Percentiles rank a stretch among this genome's conserved stretches.
These are phyloP conservation scores for Rhododendron simsii DNA, from an alignment of 148 eudicot species.

Conservation along the genomic window DNA sequence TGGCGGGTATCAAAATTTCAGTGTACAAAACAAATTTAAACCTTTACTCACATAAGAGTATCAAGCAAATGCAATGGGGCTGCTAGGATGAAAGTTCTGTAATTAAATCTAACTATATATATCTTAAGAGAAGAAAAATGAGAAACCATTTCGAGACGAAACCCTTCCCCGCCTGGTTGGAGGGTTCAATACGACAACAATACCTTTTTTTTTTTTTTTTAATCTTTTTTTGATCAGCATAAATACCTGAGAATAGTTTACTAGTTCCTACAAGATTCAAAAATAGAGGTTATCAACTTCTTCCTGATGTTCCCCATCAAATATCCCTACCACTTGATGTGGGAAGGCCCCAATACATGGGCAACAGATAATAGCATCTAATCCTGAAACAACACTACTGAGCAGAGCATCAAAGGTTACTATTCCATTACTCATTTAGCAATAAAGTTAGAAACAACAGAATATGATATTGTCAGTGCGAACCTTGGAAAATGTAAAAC, in stretches of 20 bases:
- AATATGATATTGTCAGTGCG: not conserved
- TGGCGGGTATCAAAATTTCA: not conserved
- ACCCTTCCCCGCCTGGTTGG: not conserved
- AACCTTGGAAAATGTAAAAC: not conserved
- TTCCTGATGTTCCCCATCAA: not conserved
- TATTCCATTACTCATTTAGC: not conserved
- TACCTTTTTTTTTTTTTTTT: not conserved
- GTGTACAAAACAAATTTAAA: not conserved
- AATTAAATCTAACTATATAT: not conserved
- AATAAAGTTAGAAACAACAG: not conserved
- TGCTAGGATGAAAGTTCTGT: not conserved
- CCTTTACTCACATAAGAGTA: not conserved
- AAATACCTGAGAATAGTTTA: not conserved
- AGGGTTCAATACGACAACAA: not conserved
- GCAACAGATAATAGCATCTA: not conserved
- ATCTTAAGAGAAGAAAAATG: not conserved
- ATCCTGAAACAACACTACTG: not conserved
- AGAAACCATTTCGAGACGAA: not conserved
- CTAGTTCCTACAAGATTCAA: not conserved
- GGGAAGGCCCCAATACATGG: not conserved
- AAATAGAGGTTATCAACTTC: not conserved
- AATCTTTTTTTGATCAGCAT: not conserved
- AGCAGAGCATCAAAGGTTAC: not conserved
- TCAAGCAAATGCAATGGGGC: not conserved
- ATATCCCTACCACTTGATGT: not conserved